Percentiles rank a stretch among this genome's conserved stretches.
These are phyloP conservation scores for Mycena indigotica DNA, from an alignment of 768 basidiomycete genomes.

Conservation along the genomic window DNA sequence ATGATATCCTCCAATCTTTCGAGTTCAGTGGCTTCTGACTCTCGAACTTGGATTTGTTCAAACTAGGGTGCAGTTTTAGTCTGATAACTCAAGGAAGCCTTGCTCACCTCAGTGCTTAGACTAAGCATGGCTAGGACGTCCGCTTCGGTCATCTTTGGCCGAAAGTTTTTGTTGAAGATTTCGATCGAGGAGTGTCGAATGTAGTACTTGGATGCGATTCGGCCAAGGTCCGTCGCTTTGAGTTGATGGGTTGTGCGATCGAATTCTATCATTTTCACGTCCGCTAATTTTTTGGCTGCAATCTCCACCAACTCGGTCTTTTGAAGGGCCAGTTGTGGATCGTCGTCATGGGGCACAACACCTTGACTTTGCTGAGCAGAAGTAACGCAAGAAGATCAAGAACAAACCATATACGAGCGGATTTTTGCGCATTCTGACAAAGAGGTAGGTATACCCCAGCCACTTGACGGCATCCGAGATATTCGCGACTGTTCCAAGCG, in stretches of 20 bases:
- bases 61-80: too few species aligned
- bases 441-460: conserved; percentile 96
- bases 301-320: conserved; percentile 65
- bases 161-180: conserved; percentile 79
- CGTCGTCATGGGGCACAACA: conserved; percentile 73
- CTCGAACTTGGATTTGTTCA: conserved; percentile 91
- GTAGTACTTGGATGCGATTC: conserved; percentile 97
- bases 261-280: conserved; percentile 80
- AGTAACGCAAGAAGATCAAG: not conserved
- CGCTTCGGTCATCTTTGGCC: conserved; percentile 87
- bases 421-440: conserved; percentile 92
- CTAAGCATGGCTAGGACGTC: conserved; percentile 87
- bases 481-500: conserved; percentile 91
- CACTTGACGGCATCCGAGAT: conserved; percentile 86
- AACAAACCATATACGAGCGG: conserved; percentile 79
- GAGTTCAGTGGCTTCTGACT: conserved; percentile 85
- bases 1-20: conserved; percentile 63
- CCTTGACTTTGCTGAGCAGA: conserved; percentile 46
- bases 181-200: conserved; percentile 84
- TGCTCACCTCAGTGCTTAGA: conserved; percentile 82
- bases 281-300: conserved; percentile 68
- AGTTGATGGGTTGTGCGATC: conserved; percentile 62
- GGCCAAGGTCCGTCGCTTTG: conserved; percentile 84
- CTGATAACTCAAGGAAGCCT: conserved; percentile 1
- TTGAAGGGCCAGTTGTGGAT: conserved; percentile 72